These are phyloP conservation scores for Cucurbita maxima DNA, from an alignment of 306 rosid genomes.

Conservation along the genomic window DNA sequence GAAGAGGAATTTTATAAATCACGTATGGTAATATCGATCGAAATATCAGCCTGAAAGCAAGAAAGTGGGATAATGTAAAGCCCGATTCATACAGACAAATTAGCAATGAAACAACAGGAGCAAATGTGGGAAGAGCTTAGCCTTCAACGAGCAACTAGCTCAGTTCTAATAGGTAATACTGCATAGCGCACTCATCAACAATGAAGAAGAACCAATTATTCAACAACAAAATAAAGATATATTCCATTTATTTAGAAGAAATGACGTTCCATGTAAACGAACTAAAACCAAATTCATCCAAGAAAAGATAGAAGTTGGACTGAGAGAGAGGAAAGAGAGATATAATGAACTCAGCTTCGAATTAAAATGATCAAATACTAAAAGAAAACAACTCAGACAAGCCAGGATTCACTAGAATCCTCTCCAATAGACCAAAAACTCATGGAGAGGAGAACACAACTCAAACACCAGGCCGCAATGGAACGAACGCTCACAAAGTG, in stretches of 20 bases:
- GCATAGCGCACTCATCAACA: not conserved
- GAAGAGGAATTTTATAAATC: constrained; percentile 64
- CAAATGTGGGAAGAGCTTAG: not conserved
- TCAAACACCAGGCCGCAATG: not conserved
- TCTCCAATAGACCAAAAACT: not conserved
- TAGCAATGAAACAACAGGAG: not conserved
- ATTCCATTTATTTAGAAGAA: not conserved
- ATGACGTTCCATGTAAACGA: not conserved
- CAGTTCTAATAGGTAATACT: not conserved
- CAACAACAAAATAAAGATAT: not conserved
- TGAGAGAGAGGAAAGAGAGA: not conserved
- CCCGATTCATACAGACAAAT: not conserved
- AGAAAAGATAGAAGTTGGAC: not conserved
- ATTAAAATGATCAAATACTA: not conserved
- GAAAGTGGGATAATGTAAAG: constrained; percentile 4
- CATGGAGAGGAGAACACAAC: not conserved
- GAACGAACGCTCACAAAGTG: not conserved
- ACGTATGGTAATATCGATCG: constrained; percentile 51
- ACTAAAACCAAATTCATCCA: not conserved
- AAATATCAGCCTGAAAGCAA: constrained; percentile 54
- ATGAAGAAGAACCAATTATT: not conserved
- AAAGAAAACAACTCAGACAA: not conserved
- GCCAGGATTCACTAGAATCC: not conserved
- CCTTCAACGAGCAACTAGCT: not conserved
- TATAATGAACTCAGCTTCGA: not conserved